These are phyloP conservation scores for Stromatinia cepivora DNA, from an alignment of 2,329 filamentous ascomycete species.

Conservation along the genomic window DNA sequence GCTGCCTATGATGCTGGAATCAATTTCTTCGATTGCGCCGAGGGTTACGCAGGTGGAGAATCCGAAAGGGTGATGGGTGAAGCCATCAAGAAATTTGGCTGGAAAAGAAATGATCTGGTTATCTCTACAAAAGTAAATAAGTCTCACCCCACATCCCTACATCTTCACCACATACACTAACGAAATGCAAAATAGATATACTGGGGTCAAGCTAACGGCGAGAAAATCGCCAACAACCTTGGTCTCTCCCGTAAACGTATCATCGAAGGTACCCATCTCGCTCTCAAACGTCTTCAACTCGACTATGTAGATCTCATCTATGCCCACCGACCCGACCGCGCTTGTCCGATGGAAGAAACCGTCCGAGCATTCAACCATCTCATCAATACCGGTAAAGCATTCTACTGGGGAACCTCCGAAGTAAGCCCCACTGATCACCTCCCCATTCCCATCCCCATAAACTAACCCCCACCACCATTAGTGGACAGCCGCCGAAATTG, in stretches of 20 bases:
- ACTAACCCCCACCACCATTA: slow-evolving; percentile 67
- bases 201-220: slow-evolving; percentile 61
- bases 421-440: slow-evolving; percentile 63
- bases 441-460: slow-evolving; percentile 63
- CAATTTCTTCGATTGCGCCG: slow-evolving; percentile 60
- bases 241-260: slow-evolving; percentile 70
- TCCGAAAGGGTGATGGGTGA: slow-evolving; percentile 56
- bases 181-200: slow-evolving; percentile 51
- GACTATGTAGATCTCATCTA: slow-evolving; percentile 69
- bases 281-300: slow-evolving; percentile 54
- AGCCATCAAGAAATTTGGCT: slow-evolving; percentile 57
- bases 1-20: slow-evolving; percentile 58
- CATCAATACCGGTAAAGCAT: slow-evolving; percentile 65
- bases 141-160: background rate
- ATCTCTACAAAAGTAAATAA: slow-evolving; percentile 54
- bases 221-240: slow-evolving; percentile 64
- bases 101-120: slow-evolving; percentile 58
- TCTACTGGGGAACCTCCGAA: slow-evolving; percentile 71
- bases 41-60: slow-evolving; percentile 54
- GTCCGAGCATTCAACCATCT: slow-evolving; percentile 71
- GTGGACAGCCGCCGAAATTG: slow-evolving; percentile 66
- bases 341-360: slow-evolving; percentile 69
- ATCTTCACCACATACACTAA: background rate
- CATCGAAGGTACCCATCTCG: slow-evolving; percentile 62
- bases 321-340: slow-evolving; percentile 66